These are phyloP conservation scores for Mycena chlorophos DNA, from an alignment of 768 basidiomycete genomes.

Conservation along the genomic window DNA sequence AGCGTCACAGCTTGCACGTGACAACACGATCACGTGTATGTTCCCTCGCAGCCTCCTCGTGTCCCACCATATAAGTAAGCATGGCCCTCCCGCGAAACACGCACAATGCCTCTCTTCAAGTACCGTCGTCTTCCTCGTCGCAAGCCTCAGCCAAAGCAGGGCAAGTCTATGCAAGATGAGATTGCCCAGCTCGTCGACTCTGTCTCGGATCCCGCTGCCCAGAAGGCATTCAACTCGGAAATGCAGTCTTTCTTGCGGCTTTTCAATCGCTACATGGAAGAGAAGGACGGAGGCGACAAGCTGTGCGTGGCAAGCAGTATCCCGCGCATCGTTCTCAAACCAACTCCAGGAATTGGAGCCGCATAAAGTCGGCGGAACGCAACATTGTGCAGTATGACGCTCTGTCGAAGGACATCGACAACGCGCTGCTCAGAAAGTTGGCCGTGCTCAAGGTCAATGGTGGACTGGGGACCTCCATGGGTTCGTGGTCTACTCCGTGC, in stretches of 20 bases:
- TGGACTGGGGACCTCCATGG: constrained; percentile 89
- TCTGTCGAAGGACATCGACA: constrained; percentile 58
- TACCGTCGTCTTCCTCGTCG: constrained; percentile 41
- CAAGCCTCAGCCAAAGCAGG: constrained; percentile 43
- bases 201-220: constrained; percentile 53
- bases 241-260: constrained; percentile 85
- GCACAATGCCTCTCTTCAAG: constrained; percentile 40
- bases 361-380: constrained; percentile 79
- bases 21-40: constrained; percentile 17
- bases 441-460: constrained; percentile 96
- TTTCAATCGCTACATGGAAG: constrained; percentile 76
- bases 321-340: constrained; percentile 66
- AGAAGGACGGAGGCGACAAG: constrained; percentile 65
- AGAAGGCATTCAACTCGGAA: constrained; percentile 73
- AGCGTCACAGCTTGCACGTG: neutral
- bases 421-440: constrained; percentile 79
- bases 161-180: constrained; percentile 66
- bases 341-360: constrained; percentile 82
- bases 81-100: constrained; percentile 5
- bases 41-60: constrained; percentile 26
- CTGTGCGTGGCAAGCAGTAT: constrained; percentile 52
- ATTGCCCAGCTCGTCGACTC: constrained; percentile 64
- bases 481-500: constrained; percentile 37
- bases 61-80: neutral
- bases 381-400: constrained; percentile 81